Evolutionary conservation across 2,329 filamentous ascomycete species (phyloP).

Genomic region (Aspergillus ruber): DNA sequence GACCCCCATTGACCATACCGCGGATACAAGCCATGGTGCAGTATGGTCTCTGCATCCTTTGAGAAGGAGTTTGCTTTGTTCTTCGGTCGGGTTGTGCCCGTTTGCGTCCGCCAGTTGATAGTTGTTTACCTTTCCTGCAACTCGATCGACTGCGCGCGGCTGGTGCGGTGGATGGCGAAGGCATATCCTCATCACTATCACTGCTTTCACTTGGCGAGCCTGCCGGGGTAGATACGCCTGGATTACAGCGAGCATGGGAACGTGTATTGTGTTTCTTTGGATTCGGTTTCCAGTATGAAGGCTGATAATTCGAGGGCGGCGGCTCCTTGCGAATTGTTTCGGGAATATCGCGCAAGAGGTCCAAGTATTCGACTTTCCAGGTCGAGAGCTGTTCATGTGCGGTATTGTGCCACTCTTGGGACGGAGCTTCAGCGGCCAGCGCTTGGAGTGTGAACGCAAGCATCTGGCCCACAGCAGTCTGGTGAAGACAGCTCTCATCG

Average conservation of each 20-base stretch:
- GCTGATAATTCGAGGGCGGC: no score
- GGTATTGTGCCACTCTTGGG: no score
- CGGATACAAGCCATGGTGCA: no score
- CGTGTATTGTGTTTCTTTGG: conserved; percentile 14
- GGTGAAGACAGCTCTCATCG: no score
- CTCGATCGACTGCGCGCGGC: conserved; percentile 9
- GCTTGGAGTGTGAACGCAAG: no score
- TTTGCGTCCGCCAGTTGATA: conserved; percentile 12
- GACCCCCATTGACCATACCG: conserved; percentile 12
- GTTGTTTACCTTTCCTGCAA: conserved; percentile 17
- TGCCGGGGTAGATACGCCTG: conserved; percentile 5
- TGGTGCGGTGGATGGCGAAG: conserved; percentile 10
- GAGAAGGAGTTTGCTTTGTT: conserved; percentile 4
- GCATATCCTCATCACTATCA: conserved; percentile 12
- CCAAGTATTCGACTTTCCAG: no score
- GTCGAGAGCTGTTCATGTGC: no score
- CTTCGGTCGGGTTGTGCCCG: conserved; percentile 7
- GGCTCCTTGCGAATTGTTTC: no score
- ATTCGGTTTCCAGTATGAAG: conserved; percentile 12
- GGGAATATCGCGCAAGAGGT: no score
- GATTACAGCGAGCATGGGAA: conserved; percentile 11
- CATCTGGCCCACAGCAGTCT: no score
- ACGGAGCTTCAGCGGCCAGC: no score
- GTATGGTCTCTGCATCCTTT: conserved; percentile 9
- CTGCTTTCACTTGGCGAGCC: conserved; percentile 12